Base-by-base conservation (phyloP, 345 rosid genomes). In the Syzygium jambos region DNA sequence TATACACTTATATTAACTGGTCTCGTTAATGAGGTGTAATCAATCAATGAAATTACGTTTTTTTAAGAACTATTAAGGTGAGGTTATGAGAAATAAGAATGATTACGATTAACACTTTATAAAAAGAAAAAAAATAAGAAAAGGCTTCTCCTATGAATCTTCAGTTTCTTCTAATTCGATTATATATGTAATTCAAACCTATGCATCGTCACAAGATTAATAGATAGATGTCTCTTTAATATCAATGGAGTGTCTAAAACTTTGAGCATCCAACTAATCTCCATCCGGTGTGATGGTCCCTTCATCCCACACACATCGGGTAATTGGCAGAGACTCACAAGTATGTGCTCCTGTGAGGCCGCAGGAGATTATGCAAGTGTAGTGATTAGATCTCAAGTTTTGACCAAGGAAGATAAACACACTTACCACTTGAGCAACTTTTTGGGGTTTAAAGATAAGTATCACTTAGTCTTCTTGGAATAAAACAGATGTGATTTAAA, bases 81-180 rank as follows among this genome's bases (percentile, higher is more conserved):
- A 27, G 17, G 68, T 27, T 0, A 5, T 13, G n/a, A 57, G 12
- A 57, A 57, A 57, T 27, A 61, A n/a, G n/a, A 12, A 27, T 13
- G n/a, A 57, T 1, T 0, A 57, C 11, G 23, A 23, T 25, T 25
- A 23, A 6, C 6, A 57, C 10, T 57, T 57, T 55, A 1, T 0
- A 21, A 0, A 3, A 12, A 1, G 25, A 57, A 59, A 5, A 5
- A 9, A 11, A 27, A 27, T 11, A 59, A 1, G 17, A 27, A 61
- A n/a, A n/a, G 34, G 17, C 17, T 0, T 2, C 9, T 61, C 1
- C 8, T 3, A n/a, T 1, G 38, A 15, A 63, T 38, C 10, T 63
- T 14, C 21, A 14, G 6, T 29, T 63, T 63, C 38, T n/a, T 29
- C 15, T 9, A 61, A n/a, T 11, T 5, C 14, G 11, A 29, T 11